Evolutionary conservation across 306 rosid species (phyloP).

Genomic region (Purshia tridentata): DNA sequence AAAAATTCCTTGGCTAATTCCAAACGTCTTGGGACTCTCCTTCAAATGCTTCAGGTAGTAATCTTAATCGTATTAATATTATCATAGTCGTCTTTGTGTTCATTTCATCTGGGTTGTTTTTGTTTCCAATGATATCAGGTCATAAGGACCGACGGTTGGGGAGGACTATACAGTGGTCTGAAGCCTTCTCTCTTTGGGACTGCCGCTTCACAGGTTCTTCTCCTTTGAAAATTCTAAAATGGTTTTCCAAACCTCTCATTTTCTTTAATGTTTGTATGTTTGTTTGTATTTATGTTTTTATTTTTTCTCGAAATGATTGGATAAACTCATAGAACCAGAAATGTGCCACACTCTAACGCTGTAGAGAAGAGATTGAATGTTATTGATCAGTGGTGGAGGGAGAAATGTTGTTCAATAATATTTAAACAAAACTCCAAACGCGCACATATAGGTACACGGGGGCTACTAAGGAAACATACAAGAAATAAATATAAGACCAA

Average conservation of each 20-base stretch:
- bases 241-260: neutral
- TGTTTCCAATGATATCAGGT: slow-evolving; percentile 36
- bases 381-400: too few species aligned
- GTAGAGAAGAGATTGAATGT: neutral
- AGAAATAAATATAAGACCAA: too few species aligned
- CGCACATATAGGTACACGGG: too few species aligned
- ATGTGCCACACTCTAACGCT: neutral
- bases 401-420: too few species aligned
- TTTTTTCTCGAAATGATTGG: neutral
- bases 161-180: slow-evolving; percentile 84
- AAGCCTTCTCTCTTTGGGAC: slow-evolving; percentile 86
- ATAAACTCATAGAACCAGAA: neutral
- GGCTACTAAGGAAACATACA: too few species aligned
- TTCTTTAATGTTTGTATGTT: too few species aligned
- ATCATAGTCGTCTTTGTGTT: neutral
- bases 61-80: neutral
- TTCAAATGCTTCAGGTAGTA: slow-evolving; percentile 70
- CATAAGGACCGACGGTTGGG: slow-evolving; percentile 70
- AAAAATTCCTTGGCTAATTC: slow-evolving; percentile 33
- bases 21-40: slow-evolving; percentile 42
- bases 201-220: slow-evolving; percentile 80
- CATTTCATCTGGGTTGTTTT: neutral
- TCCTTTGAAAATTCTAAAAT: neutral
- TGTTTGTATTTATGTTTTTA: neutral
- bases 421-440: too few species aligned